Evolutionary conservation across 2,329 filamentous ascomycete species (phyloP).

Genomic region (Clarireedia hainanense): DNA sequence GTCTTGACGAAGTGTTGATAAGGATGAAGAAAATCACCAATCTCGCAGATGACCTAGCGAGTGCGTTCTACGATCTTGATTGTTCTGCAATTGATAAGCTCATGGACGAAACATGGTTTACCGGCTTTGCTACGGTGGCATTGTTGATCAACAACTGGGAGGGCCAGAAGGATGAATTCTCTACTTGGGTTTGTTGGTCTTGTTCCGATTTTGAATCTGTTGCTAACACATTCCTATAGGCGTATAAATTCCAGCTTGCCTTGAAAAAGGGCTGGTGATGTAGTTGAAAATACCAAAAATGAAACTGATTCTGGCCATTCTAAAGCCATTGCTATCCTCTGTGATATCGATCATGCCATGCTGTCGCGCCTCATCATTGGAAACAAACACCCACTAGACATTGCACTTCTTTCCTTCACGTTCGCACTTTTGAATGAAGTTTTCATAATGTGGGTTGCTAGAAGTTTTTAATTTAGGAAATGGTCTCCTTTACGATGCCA

Average conservation of each 20-base stretch:
- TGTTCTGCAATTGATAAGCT: conserved; percentile 47
- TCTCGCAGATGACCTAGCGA: conserved; percentile 61
- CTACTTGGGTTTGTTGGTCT: conserved; percentile 49
- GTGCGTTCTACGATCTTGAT: conserved; percentile 64
- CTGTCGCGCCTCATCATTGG: too few relatives aligned
- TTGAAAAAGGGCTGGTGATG: conserved; percentile 21
- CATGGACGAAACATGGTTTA: conserved; percentile 52
- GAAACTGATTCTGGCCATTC: too few relatives aligned
- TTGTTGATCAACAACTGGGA: conserved; percentile 54
- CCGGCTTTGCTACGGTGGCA: conserved; percentile 49
- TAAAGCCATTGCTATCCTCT: too few relatives aligned
- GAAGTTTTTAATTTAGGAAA: too few relatives aligned
- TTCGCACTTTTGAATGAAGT: too few relatives aligned
- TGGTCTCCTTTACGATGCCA: too few relatives aligned
- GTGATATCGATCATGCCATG: too few relatives aligned
- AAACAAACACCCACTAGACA: too few relatives aligned
- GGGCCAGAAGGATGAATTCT: conserved; percentile 66
- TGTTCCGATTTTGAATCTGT: background rate
- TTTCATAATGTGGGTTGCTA: too few relatives aligned
- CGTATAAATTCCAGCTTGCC: conserved; percentile 23
- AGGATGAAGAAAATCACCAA: conserved; percentile 55
- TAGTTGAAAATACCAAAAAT: too few relatives aligned
- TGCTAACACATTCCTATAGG: conserved; percentile 14
- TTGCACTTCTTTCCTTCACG: too few relatives aligned
- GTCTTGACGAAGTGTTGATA: conserved; percentile 48